Conservation (phyloP, 306 rosid species). For the Lathyrus tuberosus region DNA sequence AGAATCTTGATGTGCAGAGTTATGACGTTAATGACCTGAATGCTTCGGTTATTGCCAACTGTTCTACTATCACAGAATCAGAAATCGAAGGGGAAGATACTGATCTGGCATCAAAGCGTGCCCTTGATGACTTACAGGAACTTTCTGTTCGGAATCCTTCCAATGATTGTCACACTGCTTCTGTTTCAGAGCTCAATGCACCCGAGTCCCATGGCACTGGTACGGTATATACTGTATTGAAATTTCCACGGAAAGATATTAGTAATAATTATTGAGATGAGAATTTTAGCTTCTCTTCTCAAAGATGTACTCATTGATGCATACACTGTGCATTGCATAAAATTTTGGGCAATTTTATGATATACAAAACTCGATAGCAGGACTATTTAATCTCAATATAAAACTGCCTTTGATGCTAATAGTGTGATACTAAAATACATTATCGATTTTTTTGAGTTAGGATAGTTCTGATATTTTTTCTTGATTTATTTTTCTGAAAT, state of each 20-base stretch:
- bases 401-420: slow-evolving; percentile 21
- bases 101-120: slow-evolving; percentile 47
- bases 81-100: slow-evolving; percentile 53
- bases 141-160: slow-evolving; percentile 44
- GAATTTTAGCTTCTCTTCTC: slow-evolving; percentile 18
- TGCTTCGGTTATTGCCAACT: slow-evolving; percentile 41
- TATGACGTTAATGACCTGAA: slow-evolving; percentile 43
- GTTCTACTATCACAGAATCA: slow-evolving; percentile 45
- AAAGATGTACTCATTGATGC: slow-evolving; percentile 17
- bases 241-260: slow-evolving; percentile 12
- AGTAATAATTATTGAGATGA: slow-evolving; percentile 3
- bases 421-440: not conserved
- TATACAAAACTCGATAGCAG: not conserved
- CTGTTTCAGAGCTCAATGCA: slow-evolving; percentile 50
- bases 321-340: not conserved
- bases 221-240: slow-evolving; percentile 45
- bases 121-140: slow-evolving; percentile 50
- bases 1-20: slow-evolving; percentile 45
- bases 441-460: slow-evolving; percentile 29
- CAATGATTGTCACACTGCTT: slow-evolving; percentile 47
- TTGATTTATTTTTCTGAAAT: slow-evolving; percentile 23
- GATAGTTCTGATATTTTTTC: slow-evolving; percentile 1
- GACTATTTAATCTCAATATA: not conserved
- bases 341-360: slow-evolving; percentile 3
- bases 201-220: slow-evolving; percentile 57